A percentile compares a stretch with the other conserved stretches of the same genome.
phyloP scores from a whole-genome alignment of 192 early-diverging fungal genomes.

The Podila clonocystis region DNA sequence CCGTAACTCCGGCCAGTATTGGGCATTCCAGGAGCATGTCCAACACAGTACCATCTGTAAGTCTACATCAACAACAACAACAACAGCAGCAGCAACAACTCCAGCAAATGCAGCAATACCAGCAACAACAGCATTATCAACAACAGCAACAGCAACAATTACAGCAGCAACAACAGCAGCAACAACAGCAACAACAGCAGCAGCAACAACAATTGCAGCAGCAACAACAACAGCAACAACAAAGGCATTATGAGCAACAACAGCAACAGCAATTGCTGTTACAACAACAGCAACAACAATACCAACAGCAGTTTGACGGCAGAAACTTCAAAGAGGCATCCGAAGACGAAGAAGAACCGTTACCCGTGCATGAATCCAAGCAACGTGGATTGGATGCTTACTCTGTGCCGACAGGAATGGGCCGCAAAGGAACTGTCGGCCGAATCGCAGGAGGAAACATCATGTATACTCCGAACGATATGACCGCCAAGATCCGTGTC shows the following conservation, averaged over 20 bases:
- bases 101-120: conserved; percentile 19
- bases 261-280: conserved; percentile 8
- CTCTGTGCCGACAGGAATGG: conserved; percentile 66
- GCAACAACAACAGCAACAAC: conserved; percentile 33
- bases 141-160: conserved; percentile 30
- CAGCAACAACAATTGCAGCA: conserved; percentile 28
- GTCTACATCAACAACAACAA: conserved; percentile 22
- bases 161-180: conserved; percentile 13
- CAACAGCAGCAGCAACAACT: conserved; percentile 21
- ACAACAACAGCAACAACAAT: conserved; percentile 32
- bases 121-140: conserved; percentile 23
- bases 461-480: conserved; percentile 50
- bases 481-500: conserved; percentile 92
- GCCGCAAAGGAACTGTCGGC: conserved; percentile 18
- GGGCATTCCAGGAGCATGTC: conserved; percentile 46
- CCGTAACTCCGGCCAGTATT: not conserved
- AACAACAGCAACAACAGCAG: conserved; percentile 24
- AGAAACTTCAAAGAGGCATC: conserved; percentile 47
- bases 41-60: conserved; percentile 10
- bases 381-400: conserved; percentile 74
- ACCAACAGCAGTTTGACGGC: conserved; percentile 23
- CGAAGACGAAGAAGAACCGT: conserved; percentile 52
- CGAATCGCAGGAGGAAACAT: conserved; percentile 13
- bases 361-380: conserved; percentile 39
- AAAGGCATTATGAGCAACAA: conserved; percentile 8